Conservation (phyloP, 495 filamentous ascomycete species). For the Tetracladium setigerum region DNA sequence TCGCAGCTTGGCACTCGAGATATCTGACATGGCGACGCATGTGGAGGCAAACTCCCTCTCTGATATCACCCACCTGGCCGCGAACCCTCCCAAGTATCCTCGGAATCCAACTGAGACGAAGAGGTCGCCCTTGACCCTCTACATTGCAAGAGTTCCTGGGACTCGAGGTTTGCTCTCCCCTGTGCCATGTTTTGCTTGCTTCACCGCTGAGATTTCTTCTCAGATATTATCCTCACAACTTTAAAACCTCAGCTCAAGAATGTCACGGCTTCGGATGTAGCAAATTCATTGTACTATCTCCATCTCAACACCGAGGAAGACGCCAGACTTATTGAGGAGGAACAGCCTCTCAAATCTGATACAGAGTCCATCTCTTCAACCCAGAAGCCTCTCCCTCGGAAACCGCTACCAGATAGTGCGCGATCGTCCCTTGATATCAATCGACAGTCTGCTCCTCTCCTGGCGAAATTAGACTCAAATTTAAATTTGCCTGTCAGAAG, state of each 20-base stretch:
- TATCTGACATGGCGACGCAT: slow-evolving; percentile 5
- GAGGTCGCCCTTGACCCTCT: slow-evolving; percentile 66
- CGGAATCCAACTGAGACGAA: slow-evolving; percentile 58
- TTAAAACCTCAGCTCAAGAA: slow-evolving; percentile 80
- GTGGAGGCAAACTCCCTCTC: slow-evolving; percentile 81
- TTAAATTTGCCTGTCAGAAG: not conserved
- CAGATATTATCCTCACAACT: slow-evolving; percentile 92
- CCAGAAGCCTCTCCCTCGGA: slow-evolving; percentile 17
- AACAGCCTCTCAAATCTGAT: slow-evolving; percentile 19
- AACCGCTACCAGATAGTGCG: slow-evolving; percentile 15
- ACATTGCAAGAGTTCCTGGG: slow-evolving; percentile 88
- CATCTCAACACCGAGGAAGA: slow-evolving; percentile 65
- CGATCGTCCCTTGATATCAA: slow-evolving; percentile 16
- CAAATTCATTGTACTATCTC: slow-evolving; percentile 82
- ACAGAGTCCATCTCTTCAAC: not conserved
- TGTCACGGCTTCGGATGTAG: slow-evolving; percentile 80
- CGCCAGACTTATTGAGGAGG: slow-evolving; percentile 34
- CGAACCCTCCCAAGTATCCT: slow-evolving; percentile 80
- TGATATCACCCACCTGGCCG: slow-evolving; percentile 67
- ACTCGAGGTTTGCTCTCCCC: slow-evolving; percentile 60
- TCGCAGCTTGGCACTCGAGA: not conserved
- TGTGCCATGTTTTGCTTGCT: not conserved
- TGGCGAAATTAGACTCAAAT: not conserved
- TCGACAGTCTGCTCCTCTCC: not conserved
- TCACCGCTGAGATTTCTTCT: slow-evolving; percentile 4